Evolutionary conservation across 2,329 filamentous ascomycete species (phyloP), one percentile per base, ranked within the genome.

Genomic region (Aspergillus sp.): DNA sequence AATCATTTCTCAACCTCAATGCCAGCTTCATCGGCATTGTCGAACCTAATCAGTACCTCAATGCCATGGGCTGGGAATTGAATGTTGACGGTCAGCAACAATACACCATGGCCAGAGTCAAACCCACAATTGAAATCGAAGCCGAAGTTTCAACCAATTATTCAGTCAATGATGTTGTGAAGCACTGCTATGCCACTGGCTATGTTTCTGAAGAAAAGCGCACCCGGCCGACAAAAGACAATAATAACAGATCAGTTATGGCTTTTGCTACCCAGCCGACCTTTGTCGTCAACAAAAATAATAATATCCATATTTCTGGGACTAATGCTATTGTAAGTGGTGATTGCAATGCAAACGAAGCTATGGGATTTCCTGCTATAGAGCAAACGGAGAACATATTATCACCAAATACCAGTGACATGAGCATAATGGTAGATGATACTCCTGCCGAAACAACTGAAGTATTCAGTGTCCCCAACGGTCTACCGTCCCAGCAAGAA

Each of bases 11-110:
- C 37, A 48, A 51, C 11, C 50, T 74, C 46, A 69, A 67, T 37
- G 71, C 70, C 45, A 68, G 70, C 36, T 59, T 70, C 42, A 72
- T 79, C 58, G 67, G 69, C 26, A 65, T 80, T 42, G 58, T 74
- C 39, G 54, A 66, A 19, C 72, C 74, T 13, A 57, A 60, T 28
- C 50, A 57, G 9, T 80, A 80, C 56, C 67, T 79, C 40, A 40
- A 60, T 7, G 53, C 56, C 33, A 68, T 74, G 54, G 73, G 75
- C 28, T 79, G 76, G 73, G 50, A 61, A 40, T 47, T 77, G 42
- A 47, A 45, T 26, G 51, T 58, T 11, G 60, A 66, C 40, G 47
- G 59, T 7, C 53, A 61, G 27, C 54, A 54, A 19, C 49, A 58
- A 40, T 59, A 54, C 39, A 53, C 51, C 26, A 47, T 57, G 41